Evolutionary conservation across 2,329 filamentous ascomycete species (phyloP), one percentile per base, ranked within the genome.

Genomic region (Aspergillus udagawae): DNA sequence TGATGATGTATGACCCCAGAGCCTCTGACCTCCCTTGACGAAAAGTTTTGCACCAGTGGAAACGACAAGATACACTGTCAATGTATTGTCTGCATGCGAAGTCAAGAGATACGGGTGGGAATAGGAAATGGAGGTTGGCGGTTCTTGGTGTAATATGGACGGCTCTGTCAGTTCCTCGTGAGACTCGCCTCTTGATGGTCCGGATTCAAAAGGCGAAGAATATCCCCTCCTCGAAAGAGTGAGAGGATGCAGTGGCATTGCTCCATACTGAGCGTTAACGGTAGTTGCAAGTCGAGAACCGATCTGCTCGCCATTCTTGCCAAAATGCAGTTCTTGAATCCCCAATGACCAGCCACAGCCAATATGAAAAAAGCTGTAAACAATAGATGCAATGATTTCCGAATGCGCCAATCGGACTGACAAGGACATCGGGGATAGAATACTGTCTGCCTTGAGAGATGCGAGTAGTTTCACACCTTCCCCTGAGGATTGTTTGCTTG

Each of bases 1-100:
- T 3, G 90, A 90, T 1, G 92, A 95, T 0, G 92, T 96, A 69
- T 96, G 92, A 7, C 92, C 92, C 90, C 91, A 96, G 5, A 97
- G 83, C 28, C 91, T 83, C 61, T 86, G 87, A 1, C 89, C 90
- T 0, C 85, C 77, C 41, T 89, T 88, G 55, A 97, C 86, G 1
- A 83, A 84, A 1, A 96, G 79, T 1, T 73, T 69, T 0, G 84
- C 81, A 1, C 84, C 76, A 3, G 83, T 90, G 0, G 91, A 93
- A 3, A 85, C 91, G 64, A 93, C 90, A 32, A 95, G 80, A 68
- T 94, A 89, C 35, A 96, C 79, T 1, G 91, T 87, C 27, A 96
- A 78, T 0, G 92, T 96, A 69, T 97, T 97, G 73, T 97, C 92
- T 0, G 89, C 86, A 62, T 96, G 85, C 0, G 90, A 90, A 2